These are phyloP conservation scores for Cladobotryum mycophilum DNA, from an alignment of 2,329 filamentous ascomycete species.

Conservation along the genomic window DNA sequence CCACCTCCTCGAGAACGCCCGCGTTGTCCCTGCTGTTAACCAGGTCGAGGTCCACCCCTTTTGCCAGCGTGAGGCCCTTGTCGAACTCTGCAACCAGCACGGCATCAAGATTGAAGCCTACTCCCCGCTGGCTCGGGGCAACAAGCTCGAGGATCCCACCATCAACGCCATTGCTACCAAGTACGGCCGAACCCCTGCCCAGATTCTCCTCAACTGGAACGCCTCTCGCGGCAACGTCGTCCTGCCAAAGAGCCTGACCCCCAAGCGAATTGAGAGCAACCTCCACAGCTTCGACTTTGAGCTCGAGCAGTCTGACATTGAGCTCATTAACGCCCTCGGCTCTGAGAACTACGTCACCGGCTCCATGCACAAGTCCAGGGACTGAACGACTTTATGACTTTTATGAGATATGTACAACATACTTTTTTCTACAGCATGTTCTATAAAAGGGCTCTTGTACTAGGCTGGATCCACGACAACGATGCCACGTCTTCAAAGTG, in stretches of 20 bases:
- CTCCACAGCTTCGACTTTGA: conserved; percentile 55
- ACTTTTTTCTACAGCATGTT: no score
- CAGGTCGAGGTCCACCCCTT: conserved; percentile 78
- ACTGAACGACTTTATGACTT: conserved; percentile 20
- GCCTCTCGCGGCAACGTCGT: conserved; percentile 68
- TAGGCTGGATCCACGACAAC: no score
- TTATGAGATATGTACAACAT: not conserved
- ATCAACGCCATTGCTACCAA: conserved; percentile 59
- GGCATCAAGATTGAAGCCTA: conserved; percentile 53
- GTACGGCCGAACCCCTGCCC: conserved; percentile 64
- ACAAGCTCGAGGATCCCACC: conserved; percentile 48
- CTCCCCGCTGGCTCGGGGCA: conserved; percentile 40
- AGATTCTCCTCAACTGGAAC: conserved; percentile 74
- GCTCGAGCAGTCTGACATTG: conserved; percentile 55
- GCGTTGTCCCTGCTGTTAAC: conserved; percentile 61
- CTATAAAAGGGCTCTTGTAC: no score
- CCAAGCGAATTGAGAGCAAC: conserved; percentile 61
- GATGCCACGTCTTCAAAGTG: no score
- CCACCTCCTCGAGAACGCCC: conserved; percentile 47
- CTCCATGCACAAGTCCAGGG: conserved; percentile 34
- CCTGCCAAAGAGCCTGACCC: conserved; percentile 65
- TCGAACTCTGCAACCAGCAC: conserved; percentile 50
- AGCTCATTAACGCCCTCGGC: conserved; percentile 51
- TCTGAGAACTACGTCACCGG: conserved; percentile 69
- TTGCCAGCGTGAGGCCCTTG: conserved; percentile 54